phyloP scores from a whole-genome alignment of 2,329 filamentous ascomycete genomes.

The Triangularia setosa region DNA sequence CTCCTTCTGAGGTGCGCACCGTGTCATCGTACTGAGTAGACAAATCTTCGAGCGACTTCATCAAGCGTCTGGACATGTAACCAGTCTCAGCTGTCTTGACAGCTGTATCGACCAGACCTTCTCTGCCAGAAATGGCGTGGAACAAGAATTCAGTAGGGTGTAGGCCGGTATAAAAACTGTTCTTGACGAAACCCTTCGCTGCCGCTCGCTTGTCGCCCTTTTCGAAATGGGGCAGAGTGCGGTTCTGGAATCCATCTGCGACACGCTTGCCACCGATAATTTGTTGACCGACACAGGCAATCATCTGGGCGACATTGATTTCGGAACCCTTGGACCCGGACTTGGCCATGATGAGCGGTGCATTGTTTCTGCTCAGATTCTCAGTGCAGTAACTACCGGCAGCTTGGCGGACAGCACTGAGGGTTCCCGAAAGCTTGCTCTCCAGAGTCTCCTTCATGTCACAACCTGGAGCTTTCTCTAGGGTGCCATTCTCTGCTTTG shows the following conservation, averaged over 20 bases:
- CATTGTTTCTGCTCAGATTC: conserved; percentile 85
- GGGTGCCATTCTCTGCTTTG: conserved; percentile 71
- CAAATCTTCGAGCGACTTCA: conserved; percentile 96
- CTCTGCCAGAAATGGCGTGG: conserved; percentile 96
- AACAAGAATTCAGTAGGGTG: conserved; percentile 92
- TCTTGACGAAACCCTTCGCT: conserved; percentile 92
- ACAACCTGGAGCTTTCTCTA: conserved; percentile 84
- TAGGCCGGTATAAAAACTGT: conserved; percentile 94
- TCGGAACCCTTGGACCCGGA: conserved; percentile 95
- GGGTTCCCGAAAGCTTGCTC: conserved; percentile 82
- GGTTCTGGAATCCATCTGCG: conserved; percentile 91
- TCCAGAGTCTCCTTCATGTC: conserved; percentile 90
- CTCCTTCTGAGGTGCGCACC: conserved; percentile 82
- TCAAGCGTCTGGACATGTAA: conserved; percentile 96
- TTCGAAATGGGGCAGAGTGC: conserved; percentile 89
- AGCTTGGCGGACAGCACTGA: conserved; percentile 86
- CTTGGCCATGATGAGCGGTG: conserved; percentile 93
- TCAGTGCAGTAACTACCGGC: conserved; percentile 89
- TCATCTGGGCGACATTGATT: conserved; percentile 99
- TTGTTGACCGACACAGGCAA: conserved; percentile 93
- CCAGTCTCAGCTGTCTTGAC: conserved; percentile 99
- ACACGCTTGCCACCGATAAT: conserved; percentile 95
- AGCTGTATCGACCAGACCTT: conserved; percentile 96
- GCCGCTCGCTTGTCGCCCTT: conserved; percentile 90
- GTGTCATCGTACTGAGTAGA: conserved; percentile 93